phyloP scores from a whole-genome alignment of 225 moss, liverwort and hornwort species.

The Polytrichum formosum region DNA sequence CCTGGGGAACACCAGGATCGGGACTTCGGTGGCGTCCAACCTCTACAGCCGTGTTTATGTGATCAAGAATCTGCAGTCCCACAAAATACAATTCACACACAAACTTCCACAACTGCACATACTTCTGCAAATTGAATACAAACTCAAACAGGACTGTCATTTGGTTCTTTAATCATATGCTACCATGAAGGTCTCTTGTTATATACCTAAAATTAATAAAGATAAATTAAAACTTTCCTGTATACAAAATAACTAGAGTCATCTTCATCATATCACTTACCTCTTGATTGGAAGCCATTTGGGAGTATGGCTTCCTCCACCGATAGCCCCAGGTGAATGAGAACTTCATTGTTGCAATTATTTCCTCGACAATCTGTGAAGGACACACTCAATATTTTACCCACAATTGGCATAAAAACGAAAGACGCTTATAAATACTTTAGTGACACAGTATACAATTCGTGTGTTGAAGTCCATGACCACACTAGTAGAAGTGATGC shows the following conservation, averaged over 20 bases:
- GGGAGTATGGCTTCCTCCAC: conserved; percentile 75
- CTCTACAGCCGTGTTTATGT: conserved; percentile 64
- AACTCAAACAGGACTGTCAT: no score
- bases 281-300: conserved; percentile 49
- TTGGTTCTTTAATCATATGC: no score
- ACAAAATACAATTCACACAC: background rate
- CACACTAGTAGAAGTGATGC: background rate
- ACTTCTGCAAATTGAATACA: no score
- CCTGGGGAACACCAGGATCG: conserved; percentile 52
- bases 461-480: no score
- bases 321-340: conserved; percentile 90
- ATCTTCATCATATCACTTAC: conserved; percentile 18
- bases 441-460: no score
- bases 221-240: no score
- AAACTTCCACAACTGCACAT: no score
- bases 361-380: conserved; percentile 62
- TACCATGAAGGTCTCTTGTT: no score
- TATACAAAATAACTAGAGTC: no score
- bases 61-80: conserved; percentile 59
- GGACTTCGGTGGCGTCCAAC: conserved; percentile 46
- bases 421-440: no score
- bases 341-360: conserved; percentile 30
- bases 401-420: no score
- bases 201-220: no score
- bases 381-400: background rate